These are phyloP conservation scores for Haplosporangium gracile DNA, from an alignment of 192 early-diverging fungal genomes.

Conservation along the genomic window DNA sequence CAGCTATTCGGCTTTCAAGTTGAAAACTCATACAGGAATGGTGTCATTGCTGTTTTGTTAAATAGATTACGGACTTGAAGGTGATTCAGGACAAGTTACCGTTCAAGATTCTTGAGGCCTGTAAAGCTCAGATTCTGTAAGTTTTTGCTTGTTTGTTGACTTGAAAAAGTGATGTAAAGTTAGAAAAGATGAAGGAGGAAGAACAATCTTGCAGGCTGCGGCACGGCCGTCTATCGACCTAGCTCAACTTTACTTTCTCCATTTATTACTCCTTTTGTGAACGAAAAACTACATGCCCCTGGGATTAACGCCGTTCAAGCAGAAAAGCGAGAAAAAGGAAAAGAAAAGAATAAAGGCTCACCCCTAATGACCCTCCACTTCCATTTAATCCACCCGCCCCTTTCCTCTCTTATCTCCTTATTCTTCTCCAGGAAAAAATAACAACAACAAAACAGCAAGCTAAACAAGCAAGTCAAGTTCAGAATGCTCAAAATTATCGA, in stretches of 20 bases:
- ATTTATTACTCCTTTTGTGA: neutral
- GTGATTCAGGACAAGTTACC: slow-evolving; percentile 76
- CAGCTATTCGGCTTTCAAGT: too few relatives aligned
- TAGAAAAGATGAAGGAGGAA: neutral
- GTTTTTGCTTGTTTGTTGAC: slow-evolving; percentile 5
- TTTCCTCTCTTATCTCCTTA: neutral
- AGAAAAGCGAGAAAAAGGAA: neutral
- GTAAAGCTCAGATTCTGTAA: slow-evolving; percentile 78
- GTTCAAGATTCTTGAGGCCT: slow-evolving; percentile 80
- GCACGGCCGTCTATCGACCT: neutral
- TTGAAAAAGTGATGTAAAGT: neutral
- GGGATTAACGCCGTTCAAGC: neutral
- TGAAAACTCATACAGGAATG: too few relatives aligned
- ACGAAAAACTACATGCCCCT: neutral
- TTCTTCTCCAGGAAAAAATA: neutral
- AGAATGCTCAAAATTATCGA: slow-evolving; percentile 82
- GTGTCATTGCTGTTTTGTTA: too few relatives aligned
- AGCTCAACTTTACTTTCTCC: neutral
- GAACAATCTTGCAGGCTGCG: slow-evolving; percentile 25
- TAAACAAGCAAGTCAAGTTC: slow-evolving; percentile 80
- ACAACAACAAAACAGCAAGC: slow-evolving; percentile 56
- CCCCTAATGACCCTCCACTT: neutral
- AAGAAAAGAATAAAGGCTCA: neutral
- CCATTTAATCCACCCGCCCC: neutral
- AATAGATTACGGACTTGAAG: slow-evolving; percentile 66